Evolutionary conservation across 2,329 filamentous ascomycete species (phyloP), one percentile per base, ranked within the genome.

Genomic region (Penicillium psychrosexuale): DNA sequence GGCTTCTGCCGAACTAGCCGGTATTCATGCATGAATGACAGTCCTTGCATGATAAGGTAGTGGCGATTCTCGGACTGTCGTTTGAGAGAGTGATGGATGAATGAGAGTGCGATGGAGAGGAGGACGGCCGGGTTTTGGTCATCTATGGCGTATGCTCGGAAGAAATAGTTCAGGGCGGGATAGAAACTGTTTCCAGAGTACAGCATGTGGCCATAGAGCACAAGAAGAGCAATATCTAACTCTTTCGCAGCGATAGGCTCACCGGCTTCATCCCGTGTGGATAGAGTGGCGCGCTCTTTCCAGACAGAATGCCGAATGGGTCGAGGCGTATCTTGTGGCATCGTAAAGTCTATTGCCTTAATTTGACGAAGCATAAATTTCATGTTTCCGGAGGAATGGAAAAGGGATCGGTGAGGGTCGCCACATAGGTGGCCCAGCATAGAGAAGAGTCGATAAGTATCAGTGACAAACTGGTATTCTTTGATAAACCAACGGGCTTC

Each of bases 291-390:
- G 19, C 73, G 76, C 47, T 79, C 77, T 37, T 71, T 69, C 61
- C 74, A 76, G 27, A 75, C 66, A 27, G 72, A 73, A 47, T 76
- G 63, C 13, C 81, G 77, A 17, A 75, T 61, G 38, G 66, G 39
- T 50, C 60, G 13, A 55, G 62, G 36, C 59, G 63, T 44, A 13
- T 82, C 78, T 3, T 78, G 77, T 2, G 74, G 78, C 42, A 87
- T 77, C 3, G 89, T 78, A 59, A 83, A 87, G 72, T 99, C 94
- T 77, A 96, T 89, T 3, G 86, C 85, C 72, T 96, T 95, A 74
- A 99, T 90, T 73, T 96, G 91, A 5, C 94, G 86, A 55, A 97
- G 80, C 66, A 97, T 86, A 68, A 90, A 96, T 71, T 97, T 97
- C 72, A 96, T 91, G 19, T 88, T 87, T 0, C 90, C 87, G 0